These are phyloP conservation scores for Xylaria polymorpha DNA, from an alignment of 2,329 filamentous ascomycete genomes.

Conservation along the genomic window DNA sequence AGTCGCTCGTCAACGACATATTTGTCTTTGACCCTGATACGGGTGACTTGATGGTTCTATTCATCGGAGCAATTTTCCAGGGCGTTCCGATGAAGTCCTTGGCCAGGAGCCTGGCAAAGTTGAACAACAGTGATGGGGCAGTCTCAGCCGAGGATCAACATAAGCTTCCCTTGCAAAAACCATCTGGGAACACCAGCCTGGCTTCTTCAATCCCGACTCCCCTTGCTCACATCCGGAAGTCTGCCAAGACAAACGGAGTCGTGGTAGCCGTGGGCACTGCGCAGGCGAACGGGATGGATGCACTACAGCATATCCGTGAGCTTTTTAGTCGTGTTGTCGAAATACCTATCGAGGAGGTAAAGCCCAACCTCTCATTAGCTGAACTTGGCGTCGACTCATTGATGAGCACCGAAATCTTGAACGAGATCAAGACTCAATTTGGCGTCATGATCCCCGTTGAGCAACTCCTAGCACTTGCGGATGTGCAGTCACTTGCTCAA, in stretches of 20 bases:
- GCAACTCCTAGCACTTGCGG: neutral
- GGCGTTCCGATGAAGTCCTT: neutral
- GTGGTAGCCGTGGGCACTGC: too few species aligned
- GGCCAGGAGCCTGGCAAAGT: neutral
- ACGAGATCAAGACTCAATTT: neutral
- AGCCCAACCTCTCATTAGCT: neutral
- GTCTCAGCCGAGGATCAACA: too few species aligned
- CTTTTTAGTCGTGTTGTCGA: neutral
- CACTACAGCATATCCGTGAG: too few species aligned
- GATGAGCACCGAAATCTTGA: neutral
- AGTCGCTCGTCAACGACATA: neutral
- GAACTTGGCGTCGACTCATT: neutral
- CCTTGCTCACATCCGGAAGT: too few species aligned
- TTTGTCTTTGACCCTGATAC: neutral
- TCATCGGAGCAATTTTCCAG: slow-evolving; percentile 15
- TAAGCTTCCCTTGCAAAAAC: too few species aligned
- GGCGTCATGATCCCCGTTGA: neutral
- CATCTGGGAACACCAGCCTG: too few species aligned
- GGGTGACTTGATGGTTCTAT: neutral
- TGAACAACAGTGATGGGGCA: too few species aligned
- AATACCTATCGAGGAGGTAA: neutral
- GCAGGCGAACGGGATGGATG: too few species aligned
- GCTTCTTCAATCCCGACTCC: too few species aligned
- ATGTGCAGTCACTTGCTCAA: neutral
- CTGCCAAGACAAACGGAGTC: too few species aligned